Evolutionary conservation across 2,329 filamentous ascomycete species (phyloP).

Genomic region (Macrophomina tecta): DNA sequence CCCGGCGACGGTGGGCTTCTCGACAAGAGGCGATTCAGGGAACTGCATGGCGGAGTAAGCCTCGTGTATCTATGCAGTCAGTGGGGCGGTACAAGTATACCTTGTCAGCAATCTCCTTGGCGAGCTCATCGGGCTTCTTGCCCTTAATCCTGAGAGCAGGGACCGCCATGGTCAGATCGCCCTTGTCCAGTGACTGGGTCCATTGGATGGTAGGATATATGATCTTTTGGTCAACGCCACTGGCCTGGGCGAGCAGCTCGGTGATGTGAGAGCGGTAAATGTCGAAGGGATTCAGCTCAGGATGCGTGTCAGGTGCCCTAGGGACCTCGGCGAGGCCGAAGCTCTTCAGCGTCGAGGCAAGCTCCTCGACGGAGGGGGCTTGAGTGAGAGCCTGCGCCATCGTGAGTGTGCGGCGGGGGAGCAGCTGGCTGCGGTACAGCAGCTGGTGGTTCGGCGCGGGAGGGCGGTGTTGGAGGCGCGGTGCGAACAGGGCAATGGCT

Average conservation of each 20-base stretch:
- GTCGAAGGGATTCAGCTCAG: slow-evolving; percentile 76
- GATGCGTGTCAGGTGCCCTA: slow-evolving; percentile 54
- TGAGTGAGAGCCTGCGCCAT: slow-evolving; percentile 22
- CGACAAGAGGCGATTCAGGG: slow-evolving; percentile 74
- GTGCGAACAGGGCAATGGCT: slow-evolving; percentile 7
- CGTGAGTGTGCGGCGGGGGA: slow-evolving; percentile 2
- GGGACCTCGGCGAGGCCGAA: slow-evolving; percentile 48
- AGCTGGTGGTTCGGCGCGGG: background rate
- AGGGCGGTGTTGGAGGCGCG: background rate
- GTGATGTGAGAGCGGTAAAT: slow-evolving; percentile 81
- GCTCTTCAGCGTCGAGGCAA: slow-evolving; percentile 43
- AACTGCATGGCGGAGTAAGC: slow-evolving; percentile 57
- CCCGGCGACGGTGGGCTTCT: slow-evolving; percentile 70
- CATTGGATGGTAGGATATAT: slow-evolving; percentile 79
- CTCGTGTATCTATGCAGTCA: background rate
- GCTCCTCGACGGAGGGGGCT: slow-evolving; percentile 40
- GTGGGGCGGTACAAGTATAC: slow-evolving; percentile 33
- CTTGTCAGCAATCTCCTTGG: slow-evolving; percentile 60
- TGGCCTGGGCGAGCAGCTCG: slow-evolving; percentile 69
- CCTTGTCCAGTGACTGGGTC: slow-evolving; percentile 81
- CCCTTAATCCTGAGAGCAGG: slow-evolving; percentile 78
- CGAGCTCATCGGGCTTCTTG: slow-evolving; percentile 64
- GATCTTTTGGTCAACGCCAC: slow-evolving; percentile 71
- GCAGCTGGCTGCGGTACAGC: slow-evolving; percentile 3
- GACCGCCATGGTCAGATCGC: slow-evolving; percentile 78